Base-by-base conservation (phyloP, 176 grass and related monocot genomes). In the Phyllostachys edulis region DNA sequence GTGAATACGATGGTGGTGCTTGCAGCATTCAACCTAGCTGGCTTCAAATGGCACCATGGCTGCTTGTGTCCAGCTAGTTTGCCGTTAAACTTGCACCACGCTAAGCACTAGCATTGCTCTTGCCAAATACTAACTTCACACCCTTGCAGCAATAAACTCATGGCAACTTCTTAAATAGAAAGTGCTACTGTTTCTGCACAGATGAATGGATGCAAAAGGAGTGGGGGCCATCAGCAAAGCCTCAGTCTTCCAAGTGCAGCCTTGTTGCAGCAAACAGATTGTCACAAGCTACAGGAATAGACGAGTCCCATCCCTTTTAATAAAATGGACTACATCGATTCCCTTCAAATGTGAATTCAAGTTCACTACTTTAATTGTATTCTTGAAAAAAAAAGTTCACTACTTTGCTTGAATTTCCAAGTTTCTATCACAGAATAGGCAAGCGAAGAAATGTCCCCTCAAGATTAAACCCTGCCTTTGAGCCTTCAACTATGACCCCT, bases 21-120 rank as follows among this genome's bases (percentile, higher is more conserved):
- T 85, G 21, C 55, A 66, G 50, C 55, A 60, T 78, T 18, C 55
- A 78, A 85, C 39, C 64, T 85, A 39, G 29, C 34, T 50, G 56
- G 40, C 55, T 84, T 55, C 38, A 76, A 10, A 20, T 67, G 45
- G 61, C 47, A 5, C 37, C 24, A 41, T 80, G 9, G 41, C 32
- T 18, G 1, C 57, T 63, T 27, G 17, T 80, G 38, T 65, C 56
- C 18, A 61, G 51, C 50, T 68, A 76, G 50, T 69, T 60, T 26
- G 50, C 32, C 16, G 7, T 44, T 17, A 46, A 26, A 80, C 23
- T 80, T 73, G 29, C 11, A 3, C 20, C 29, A 80, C 36, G 15
- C 45, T 65, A 7, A 34, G 18, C 10, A 23, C 27, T n/a, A 42
- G 29, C 34, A 34, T 45, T 45, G 44, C 44, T 45, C 44, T 86